phyloP scores from a whole-genome alignment of 2,329 filamentous ascomycete genomes.

The Sordariomycetes sp. region DNA sequence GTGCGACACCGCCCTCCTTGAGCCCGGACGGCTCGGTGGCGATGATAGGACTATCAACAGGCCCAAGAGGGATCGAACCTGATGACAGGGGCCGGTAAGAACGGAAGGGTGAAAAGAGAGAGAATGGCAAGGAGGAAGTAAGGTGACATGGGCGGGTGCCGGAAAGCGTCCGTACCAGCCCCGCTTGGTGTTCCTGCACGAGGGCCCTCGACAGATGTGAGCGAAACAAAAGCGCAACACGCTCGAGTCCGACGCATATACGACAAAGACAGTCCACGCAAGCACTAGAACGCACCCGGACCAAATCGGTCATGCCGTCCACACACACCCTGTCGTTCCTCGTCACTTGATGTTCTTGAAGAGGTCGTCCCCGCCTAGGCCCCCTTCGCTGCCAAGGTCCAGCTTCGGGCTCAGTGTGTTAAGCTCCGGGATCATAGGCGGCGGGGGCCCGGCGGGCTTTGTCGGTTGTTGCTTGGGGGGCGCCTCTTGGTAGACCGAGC shows the following conservation, averaged over 20 bases:
- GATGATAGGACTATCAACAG: neutral
- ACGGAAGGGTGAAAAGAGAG: neutral
- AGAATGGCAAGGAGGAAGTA: neutral
- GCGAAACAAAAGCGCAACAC: neutral
- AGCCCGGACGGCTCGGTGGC: neutral
- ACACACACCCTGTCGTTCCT: neutral
- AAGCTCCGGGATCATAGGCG: slow-evolving; percentile 51
- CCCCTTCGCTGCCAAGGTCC: slow-evolving; percentile 30
- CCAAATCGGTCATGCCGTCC: neutral
- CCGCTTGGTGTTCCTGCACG: neutral
- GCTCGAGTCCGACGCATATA: neutral
- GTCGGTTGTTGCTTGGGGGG: slow-evolving; percentile 6
- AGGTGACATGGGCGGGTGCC: neutral
- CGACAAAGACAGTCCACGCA: neutral
- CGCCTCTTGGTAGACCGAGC: slow-evolving; percentile 26
- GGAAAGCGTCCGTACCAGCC: neutral
- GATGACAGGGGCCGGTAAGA: neutral
- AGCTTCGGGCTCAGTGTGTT: slow-evolving; percentile 38
- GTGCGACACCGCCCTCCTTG: neutral
- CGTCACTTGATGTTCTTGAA: slow-evolving; percentile 48
- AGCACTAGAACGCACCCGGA: neutral
- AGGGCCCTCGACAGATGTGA: neutral
- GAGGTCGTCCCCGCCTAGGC: slow-evolving; percentile 36
- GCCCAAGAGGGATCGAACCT: neutral
- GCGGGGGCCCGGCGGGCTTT: slow-evolving; percentile 37